Evolutionary conservation across 345 rosid species (phyloP), one percentile per base, ranked within the genome.

Genomic region (Citrus unshiu): DNA sequence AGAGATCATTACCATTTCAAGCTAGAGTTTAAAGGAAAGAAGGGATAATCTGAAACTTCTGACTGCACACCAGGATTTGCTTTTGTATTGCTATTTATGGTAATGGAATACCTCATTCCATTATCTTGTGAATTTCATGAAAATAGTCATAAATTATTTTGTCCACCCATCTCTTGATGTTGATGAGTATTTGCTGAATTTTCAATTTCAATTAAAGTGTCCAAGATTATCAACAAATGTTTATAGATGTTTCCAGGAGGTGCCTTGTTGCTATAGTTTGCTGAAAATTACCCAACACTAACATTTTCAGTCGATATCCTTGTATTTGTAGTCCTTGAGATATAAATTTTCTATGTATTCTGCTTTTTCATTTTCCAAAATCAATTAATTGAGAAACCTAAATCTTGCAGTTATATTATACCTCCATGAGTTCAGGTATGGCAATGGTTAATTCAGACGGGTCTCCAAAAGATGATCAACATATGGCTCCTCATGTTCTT

Each of bases 401-500:
- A 70, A 73, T 61, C 65, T 78, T 89, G 88, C 94, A 96, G 97
- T 87, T 96, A 69, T 92, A 83, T 81, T 72, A 77, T 68, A 83
- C 83, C 83, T 83, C 92, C 18, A 22, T 81, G 81, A 86, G 81
- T 85, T 92, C 91, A 73, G 89, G 79, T 83, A 40, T 71, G 43
- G 82, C 74, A 67, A 82, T 71, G 69, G 73, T 76, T 67, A 72
- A 78, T 63, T 77, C 77, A 19, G 88, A 88, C 72, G 86, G 76
- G 37, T 78, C 89, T 67, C 81, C 91, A 62, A 83, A 87, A 75
- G 76, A 77, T 82, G 91, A 89, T 81, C 84, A 73, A 75, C 46
- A 77, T 77, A 96, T 96, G 98, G 98, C 99, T 77, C 99, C 98
- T 34, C 98, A 96, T 85, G 87, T 96, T 83, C 97, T 96, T 75